Percentiles rank a stretch among this genome's conserved stretches.
These are phyloP conservation scores for Microsporum ferrugineum DNA, from an alignment of 2,329 filamentous ascomycete species.

Conservation along the genomic window DNA sequence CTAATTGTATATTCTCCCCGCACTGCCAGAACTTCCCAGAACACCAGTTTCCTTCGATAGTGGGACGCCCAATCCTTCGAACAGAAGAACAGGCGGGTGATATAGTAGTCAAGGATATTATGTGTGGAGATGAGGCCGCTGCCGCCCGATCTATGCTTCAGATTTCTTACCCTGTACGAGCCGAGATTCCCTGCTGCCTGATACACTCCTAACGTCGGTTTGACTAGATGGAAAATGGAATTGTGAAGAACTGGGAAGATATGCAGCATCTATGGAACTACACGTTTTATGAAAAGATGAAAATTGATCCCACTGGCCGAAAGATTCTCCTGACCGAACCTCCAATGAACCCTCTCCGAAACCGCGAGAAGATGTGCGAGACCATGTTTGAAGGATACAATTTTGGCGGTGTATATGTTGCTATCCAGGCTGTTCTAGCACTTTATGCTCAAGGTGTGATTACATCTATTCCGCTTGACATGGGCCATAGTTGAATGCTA, in stretches of 20 bases:
- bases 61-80: constrained; percentile 92
- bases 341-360: constrained; percentile 93
- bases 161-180: constrained; percentile 77
- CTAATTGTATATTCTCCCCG: constrained; percentile 11
- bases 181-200: constrained; percentile 4
- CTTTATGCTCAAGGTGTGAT: constrained; percentile 81
- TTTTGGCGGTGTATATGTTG: constrained; percentile 94
- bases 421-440: constrained; percentile 91
- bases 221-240: constrained; percentile 89
- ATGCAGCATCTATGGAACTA: constrained; percentile 99
- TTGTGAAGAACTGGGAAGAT: constrained; percentile 98
- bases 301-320: constrained; percentile 75
- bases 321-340: constrained; percentile 97
- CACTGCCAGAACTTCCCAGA: constrained; percentile 80
- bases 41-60: constrained; percentile 95
- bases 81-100: constrained; percentile 76
- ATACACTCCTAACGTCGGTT: not conserved
- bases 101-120: constrained; percentile 86
- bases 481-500: not conserved
- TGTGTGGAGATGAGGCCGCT: constrained; percentile 97
- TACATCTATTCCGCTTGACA: not conserved
- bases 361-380: constrained; percentile 95
- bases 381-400: constrained; percentile 98
- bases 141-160: constrained; percentile 94
- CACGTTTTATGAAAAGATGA: constrained; percentile 95